Evolutionary conservation across 2,329 filamentous ascomycete genomes (phyloP).

Genomic region (Capronia americana): DNA sequence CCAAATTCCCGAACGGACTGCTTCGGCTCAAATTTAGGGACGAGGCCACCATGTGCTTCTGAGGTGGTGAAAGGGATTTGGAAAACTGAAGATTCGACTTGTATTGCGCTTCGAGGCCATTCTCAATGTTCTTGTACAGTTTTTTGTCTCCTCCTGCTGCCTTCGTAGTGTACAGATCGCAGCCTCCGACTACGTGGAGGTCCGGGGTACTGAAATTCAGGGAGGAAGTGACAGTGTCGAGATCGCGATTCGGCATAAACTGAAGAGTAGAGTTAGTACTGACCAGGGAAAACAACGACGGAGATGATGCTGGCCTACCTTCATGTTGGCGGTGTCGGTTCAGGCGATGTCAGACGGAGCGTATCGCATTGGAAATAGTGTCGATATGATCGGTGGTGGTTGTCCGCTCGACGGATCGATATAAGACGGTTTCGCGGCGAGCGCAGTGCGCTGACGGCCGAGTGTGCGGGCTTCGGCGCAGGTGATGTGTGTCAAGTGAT

Average conservation of each 20-base stretch:
- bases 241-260: slow-evolving; percentile 90
- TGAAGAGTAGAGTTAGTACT: slow-evolving; percentile 52
- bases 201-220: slow-evolving; percentile 96
- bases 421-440: neutral
- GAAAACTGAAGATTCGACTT: slow-evolving; percentile 85
- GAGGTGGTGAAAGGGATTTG: slow-evolving; percentile 83
- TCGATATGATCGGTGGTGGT: neutral
- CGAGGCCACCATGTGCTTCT: slow-evolving; percentile 71
- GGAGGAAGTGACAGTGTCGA: slow-evolving; percentile 88
- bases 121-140: slow-evolving; percentile 92
- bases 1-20: slow-evolving; percentile 89
- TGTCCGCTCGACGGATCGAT: too few relatives aligned
- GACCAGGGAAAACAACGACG: neutral
- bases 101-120: slow-evolving; percentile 88
- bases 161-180: slow-evolving; percentile 97
- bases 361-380: slow-evolving; percentile 8
- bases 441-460: neutral
- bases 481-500: slow-evolving; percentile 11
- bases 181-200: slow-evolving; percentile 88
- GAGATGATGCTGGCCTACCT: slow-evolving; percentile 35
- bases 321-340: slow-evolving; percentile 36
- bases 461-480: slow-evolving; percentile 9
- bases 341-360: slow-evolving; percentile 18
- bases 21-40: slow-evolving; percentile 78
- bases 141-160: slow-evolving; percentile 96